Evolutionary conservation across 371 early-diverging fungal species (phyloP).

Genomic region (Neoconidiobolus thromboides): DNA sequence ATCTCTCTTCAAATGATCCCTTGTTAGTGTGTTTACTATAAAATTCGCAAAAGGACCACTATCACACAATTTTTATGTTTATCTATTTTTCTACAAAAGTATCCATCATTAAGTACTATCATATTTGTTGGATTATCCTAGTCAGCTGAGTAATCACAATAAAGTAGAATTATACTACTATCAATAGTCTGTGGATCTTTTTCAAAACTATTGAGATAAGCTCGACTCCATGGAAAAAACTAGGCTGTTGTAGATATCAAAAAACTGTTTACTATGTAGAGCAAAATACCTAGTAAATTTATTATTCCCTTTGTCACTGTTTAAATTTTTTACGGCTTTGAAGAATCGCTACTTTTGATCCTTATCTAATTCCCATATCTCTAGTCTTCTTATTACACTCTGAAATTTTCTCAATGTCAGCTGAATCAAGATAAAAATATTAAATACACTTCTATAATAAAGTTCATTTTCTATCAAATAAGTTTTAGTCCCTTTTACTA

Average conservation of each 20-base stretch:
- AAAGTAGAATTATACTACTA: conserved; percentile 20
- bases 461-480: too few species aligned
- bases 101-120: conserved; percentile 3
- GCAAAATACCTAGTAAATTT: too few species aligned
- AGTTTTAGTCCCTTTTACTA: too few species aligned
- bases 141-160: conserved; percentile 26
- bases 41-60: background rate
- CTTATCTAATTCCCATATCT: too few species aligned
- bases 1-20: background rate
- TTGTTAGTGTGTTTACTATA: background rate
- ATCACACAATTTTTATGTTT: background rate
- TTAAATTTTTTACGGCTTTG: too few species aligned
- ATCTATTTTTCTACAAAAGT: conserved; percentile 10
- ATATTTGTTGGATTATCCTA: conserved; percentile 7
- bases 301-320: too few species aligned
- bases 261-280: too few species aligned
- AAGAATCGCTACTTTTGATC: too few species aligned
- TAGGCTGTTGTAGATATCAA: background rate
- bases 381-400: too few species aligned
- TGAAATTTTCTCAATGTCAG: too few species aligned
- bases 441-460: too few species aligned
- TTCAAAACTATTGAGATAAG: conserved; percentile 14
- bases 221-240: conserved; percentile 23
- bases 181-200: conserved; percentile 13
- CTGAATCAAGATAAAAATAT: too few species aligned